phyloP scores from a whole-genome alignment of 2,329 filamentous ascomycete genomes.

The Microsporum ferrugineum region DNA sequence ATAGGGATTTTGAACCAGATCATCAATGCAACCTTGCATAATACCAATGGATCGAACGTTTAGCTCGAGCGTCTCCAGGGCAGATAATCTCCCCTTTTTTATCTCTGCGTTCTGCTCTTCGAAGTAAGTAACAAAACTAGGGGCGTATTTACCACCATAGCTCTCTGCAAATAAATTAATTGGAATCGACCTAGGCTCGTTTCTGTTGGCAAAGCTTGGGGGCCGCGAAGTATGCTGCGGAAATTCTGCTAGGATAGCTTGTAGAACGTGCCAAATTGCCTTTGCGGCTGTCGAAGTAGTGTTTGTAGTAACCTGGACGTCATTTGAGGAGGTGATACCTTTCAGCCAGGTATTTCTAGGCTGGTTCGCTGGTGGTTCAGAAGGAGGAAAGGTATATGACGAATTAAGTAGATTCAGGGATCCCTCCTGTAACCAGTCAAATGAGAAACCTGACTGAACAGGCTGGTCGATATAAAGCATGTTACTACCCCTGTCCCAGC shows the following conservation, averaged over 20 bases:
- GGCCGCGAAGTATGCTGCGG: conserved; percentile 24
- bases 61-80: not conserved
- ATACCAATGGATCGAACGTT: conserved; percentile 37
- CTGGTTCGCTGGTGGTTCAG: not conserved
- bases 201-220: conserved; percentile 23
- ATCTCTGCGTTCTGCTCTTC: not conserved
- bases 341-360: not conserved
- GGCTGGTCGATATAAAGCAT: conserved; percentile 62
- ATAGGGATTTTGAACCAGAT: conserved; percentile 34
- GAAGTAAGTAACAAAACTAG: not conserved
- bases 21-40: conserved; percentile 26
- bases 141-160: conserved; percentile 34
- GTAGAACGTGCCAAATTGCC: conserved; percentile 17
- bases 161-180: conserved; percentile 30
- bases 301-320: conserved; percentile 24
- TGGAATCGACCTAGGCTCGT: conserved; percentile 25
- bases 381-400: not conserved
- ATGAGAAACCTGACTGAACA: conserved; percentile 41
- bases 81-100: not conserved
- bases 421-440: conserved; percentile 20
- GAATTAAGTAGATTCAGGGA: not conserved
- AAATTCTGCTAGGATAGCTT: conserved; percentile 52
- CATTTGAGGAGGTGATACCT: not conserved
- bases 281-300: not conserved
- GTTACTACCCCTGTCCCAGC: conserved; percentile 51